Conservation (phyloP, 1,284 basidiomycete genomes). For the Chalciporus sp. region DNA sequence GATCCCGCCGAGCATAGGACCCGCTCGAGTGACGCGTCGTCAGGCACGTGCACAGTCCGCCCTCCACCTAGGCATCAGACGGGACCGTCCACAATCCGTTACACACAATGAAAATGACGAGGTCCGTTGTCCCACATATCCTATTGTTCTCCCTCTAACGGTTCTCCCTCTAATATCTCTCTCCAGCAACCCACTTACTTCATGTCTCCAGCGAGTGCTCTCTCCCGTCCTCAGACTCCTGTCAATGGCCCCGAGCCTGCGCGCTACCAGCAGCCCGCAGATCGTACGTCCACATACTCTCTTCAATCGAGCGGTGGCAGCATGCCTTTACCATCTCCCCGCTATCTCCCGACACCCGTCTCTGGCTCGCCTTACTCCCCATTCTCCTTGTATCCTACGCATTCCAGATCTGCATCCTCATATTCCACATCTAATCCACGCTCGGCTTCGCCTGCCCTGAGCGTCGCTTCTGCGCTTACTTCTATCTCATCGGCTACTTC, state of each 20-base stretch:
- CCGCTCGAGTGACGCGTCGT: constrained; percentile 52
- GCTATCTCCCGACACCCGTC: constrained; percentile 36
- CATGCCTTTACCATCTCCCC: constrained; percentile 32
- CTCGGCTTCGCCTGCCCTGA: constrained; percentile 62
- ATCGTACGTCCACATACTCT: constrained; percentile 23
- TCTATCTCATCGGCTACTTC: constrained; percentile 49
- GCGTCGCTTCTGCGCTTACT: constrained; percentile 53
- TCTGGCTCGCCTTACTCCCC: constrained; percentile 36
- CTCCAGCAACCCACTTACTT: constrained; percentile 31
- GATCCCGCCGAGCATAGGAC: constrained; percentile 57
- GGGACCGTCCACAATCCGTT: constrained; percentile 27
- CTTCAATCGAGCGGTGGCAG: constrained; percentile 16
- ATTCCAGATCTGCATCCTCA: constrained; percentile 47
- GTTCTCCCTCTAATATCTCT: not conserved
- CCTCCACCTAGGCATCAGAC: constrained; percentile 38
- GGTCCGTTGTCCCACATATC: constrained; percentile 30
- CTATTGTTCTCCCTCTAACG: not conserved
- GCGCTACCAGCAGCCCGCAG: constrained; percentile 30
- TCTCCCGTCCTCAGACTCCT: constrained; percentile 49
- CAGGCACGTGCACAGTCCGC: constrained; percentile 41
- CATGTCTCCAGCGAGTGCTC: constrained; percentile 32
- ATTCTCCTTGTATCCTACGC: constrained; percentile 38
- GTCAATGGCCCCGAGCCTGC: constrained; percentile 32
- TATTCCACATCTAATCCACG: constrained; percentile 50
- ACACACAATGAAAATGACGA: constrained; percentile 35